Percentiles rank a stretch among this genome's conserved stretches.
Evolutionary conservation across 2,329 filamentous ascomycete species (phyloP).

Genomic region (Tolypocladium endophyticum): DNA sequence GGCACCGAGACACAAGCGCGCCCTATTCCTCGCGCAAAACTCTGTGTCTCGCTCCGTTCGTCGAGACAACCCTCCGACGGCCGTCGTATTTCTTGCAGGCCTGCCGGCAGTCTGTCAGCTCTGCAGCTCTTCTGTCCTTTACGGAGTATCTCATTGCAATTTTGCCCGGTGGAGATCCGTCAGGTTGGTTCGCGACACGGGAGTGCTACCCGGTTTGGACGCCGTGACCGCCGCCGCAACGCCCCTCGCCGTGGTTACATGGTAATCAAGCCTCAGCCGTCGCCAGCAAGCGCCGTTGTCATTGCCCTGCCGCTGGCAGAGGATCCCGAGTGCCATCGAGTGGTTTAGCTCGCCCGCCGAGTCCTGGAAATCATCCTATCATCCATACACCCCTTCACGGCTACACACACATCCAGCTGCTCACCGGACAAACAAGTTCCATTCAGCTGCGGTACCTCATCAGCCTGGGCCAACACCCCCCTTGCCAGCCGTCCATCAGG

Average conservation of each 20-base stretch:
- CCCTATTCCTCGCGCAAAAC: not conserved
- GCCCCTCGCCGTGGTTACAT: not conserved
- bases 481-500: constrained; percentile 1
- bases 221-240: not conserved
- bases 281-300: not conserved
- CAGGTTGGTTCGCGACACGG: no score
- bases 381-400: not conserved
- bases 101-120: no score
- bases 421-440: not conserved
- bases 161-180: no score
- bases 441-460: not conserved
- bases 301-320: not conserved
- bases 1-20: not conserved
- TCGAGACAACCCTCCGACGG: not conserved
- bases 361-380: not conserved
- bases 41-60: not conserved
- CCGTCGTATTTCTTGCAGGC: not conserved
- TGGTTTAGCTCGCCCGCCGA: not conserved
- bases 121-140: not conserved
- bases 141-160: not conserved
- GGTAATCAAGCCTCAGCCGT: not conserved
- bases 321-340: not conserved
- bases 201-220: not conserved
- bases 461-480: not conserved
- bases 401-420: not conserved